Base-by-base conservation (phyloP, 2,329 filamentous ascomycete genomes). In the Epichloe elymi region DNA sequence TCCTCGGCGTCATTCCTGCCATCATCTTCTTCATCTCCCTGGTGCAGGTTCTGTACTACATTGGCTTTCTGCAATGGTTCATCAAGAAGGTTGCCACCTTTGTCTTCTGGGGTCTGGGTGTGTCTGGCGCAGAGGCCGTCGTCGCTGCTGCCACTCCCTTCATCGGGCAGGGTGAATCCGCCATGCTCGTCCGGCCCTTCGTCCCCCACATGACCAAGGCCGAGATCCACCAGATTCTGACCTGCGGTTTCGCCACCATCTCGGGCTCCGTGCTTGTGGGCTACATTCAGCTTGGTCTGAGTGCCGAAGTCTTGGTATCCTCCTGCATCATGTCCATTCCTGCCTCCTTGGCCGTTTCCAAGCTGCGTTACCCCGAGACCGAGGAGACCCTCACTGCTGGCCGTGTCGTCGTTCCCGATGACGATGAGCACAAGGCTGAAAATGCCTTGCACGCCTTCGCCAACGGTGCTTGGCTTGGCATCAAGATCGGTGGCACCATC, bases 281-380 rank as follows among this genome's bases (percentile, higher is more conserved):
- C 14, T 96, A 95, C 67, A 90, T 95, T 56, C 73, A 75, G 30
- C 80, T 95, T 60, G 89, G 89, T 40, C 75, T 95, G 51, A 93
- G 89, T 65, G 74, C 86, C 1, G 85, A 94, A 65, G 89, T 87
- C 3, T 74, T 96, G 45, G 85, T 95, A 30, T 95, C 88, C 2
- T 90, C 86, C 7, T 95, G 89, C 64, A 89, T 95, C 65, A 96
- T 96, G 90, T 90, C 85, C 60, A 95, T 95, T 56, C 90, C 90
- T 0, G 89, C 89, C 1, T 94, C 88, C 3, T 76, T 96, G 14
- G 89, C 89, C 48, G 83, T 93, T 54, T 91, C 86, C 56, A 95
- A 95, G 71, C 76, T 95, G 60, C 85, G 90, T 52, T 95, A 85
- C 65, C 90, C 90, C 3, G 90, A 95, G 70, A 84, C 81, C 3